These are phyloP conservation scores for Ilyonectria sp. DNA, from an alignment of 2,329 filamentous ascomycete genomes.

Conservation along the genomic window DNA sequence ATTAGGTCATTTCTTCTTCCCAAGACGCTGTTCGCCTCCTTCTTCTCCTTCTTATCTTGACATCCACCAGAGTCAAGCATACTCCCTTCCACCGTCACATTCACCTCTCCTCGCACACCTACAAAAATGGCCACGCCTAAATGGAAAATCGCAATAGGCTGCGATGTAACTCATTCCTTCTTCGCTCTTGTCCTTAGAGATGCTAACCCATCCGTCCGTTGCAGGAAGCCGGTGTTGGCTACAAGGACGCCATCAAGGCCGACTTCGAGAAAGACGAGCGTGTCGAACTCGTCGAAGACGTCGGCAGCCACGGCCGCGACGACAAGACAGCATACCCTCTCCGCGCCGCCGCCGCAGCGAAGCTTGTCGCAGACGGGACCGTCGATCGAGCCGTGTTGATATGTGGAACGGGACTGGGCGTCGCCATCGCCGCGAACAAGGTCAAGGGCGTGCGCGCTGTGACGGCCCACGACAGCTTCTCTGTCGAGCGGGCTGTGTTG, in stretches of 20 bases:
- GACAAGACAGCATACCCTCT: constrained; percentile 90
- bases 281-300: constrained; percentile 74
- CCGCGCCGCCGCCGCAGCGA: constrained; percentile 80
- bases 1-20: background rate
- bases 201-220: background rate
- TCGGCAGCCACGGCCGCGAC: constrained; percentile 75
- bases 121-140: constrained; percentile 59
- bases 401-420: constrained; percentile 89
- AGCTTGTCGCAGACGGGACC: constrained; percentile 72
- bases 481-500: constrained; percentile 83
- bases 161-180: constrained; percentile 60
- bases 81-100: constrained; percentile 7
- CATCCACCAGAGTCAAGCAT: background rate
- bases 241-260: constrained; percentile 84
- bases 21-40: background rate
- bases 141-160: constrained; percentile 69
- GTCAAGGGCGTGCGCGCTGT: constrained; percentile 88
- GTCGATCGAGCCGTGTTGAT: constrained; percentile 86
- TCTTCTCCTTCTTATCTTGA: constrained; percentile 7
- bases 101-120: constrained; percentile 28
- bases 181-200: background rate
- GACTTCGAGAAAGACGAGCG: constrained; percentile 78
- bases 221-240: constrained; percentile 80
- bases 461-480: constrained; percentile 89
- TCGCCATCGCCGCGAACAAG: constrained; percentile 92